Evolutionary conservation across 495 filamentous ascomycete species (phyloP).

Genomic region (Tuber magnatum): DNA sequence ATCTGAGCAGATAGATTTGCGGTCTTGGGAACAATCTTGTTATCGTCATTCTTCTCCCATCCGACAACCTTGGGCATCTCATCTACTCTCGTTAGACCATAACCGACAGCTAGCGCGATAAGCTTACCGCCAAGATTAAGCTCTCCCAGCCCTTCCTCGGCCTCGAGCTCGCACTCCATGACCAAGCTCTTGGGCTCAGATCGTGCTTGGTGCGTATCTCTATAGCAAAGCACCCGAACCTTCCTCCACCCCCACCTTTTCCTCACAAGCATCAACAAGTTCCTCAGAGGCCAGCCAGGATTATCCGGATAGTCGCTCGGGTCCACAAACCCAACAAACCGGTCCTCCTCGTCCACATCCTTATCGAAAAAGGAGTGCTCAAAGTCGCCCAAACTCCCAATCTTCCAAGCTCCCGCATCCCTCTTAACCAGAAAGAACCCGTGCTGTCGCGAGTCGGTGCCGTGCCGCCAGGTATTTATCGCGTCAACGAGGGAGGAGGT

Average conservation of each 20-base stretch:
- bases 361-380: conserved; percentile 78
- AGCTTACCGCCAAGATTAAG: conserved; percentile 27
- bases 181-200: conserved; percentile 75
- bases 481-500: conserved; percentile 66
- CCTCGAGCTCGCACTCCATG: conserved; percentile 54
- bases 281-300: conserved; percentile 88
- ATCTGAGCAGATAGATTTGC: conserved; percentile 84
- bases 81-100: conserved; percentile 39
- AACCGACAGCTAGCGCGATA: conserved; percentile 1
- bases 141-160: conserved; percentile 38
- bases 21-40: conserved; percentile 65
- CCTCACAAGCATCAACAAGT: conserved; percentile 76
- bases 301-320: conserved; percentile 79
- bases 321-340: conserved; percentile 79
- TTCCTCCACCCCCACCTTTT: conserved; percentile 69
- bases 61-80: conserved; percentile 81
- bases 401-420: conserved; percentile 53
- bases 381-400: conserved; percentile 66
- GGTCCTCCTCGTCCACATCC: conserved; percentile 57
- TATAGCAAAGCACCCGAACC: conserved; percentile 82
- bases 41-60: conserved; percentile 77
- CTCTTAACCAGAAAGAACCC: conserved; percentile 91
- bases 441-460: conserved; percentile 68
- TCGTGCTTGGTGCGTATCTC: conserved; percentile 67
- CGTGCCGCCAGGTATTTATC: conserved; percentile 79